Base-by-base conservation (phyloP, 352 stramenopile genomes). In the Blastocystis hominis region DNA sequence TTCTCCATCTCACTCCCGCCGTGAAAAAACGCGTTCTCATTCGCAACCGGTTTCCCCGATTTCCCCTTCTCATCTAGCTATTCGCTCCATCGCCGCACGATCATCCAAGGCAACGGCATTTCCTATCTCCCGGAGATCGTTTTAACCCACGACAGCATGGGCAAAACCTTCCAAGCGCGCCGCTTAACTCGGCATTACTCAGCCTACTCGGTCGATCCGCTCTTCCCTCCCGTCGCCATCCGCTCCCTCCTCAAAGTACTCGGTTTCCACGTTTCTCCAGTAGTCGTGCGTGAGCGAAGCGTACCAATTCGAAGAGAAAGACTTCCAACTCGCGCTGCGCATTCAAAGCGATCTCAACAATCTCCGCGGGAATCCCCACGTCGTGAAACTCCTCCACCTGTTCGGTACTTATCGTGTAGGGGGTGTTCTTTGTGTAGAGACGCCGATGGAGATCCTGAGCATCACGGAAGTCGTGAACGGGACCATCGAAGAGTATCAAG, bases 221-320 rank as follows among this genome's bases (percentile, higher is more conserved):
- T n/a, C 20, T 5, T 10, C 44, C 13, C 44, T 40, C 72, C 72
- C 17, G 72, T 84, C n/a, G 20, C 46, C 20, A 46, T 80, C 15
- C 55, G 17, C 55, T 38, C 62, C 40, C 36, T 80, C 40, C 34
- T 59, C 9, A 80, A 80, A n/a, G 70, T 63, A 46, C 30, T 47
- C 44, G 2, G 17, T 47, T 0, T 64, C 0, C 0, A 30, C 4
- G 30, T 24, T 63, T 44, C 3, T 47, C 9, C 3, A 13, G 9
- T 46, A 84, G 72, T 69, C 72, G 0, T 34, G 24, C 3, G 34
- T 84, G 38, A 66, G 47, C 56, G 72, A 84, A 44, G 44, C 47
- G n/a, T 40, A 68, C 4, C 72, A 68, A 42, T 84, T 84, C 40
- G 72, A 84, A 1, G 47, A 84, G 24, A 84, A 84, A n/a, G 72